These are phyloP conservation scores for Solanum hybrid DNA, from an alignment of 305 asterid species.

Conservation along the genomic window DNA sequence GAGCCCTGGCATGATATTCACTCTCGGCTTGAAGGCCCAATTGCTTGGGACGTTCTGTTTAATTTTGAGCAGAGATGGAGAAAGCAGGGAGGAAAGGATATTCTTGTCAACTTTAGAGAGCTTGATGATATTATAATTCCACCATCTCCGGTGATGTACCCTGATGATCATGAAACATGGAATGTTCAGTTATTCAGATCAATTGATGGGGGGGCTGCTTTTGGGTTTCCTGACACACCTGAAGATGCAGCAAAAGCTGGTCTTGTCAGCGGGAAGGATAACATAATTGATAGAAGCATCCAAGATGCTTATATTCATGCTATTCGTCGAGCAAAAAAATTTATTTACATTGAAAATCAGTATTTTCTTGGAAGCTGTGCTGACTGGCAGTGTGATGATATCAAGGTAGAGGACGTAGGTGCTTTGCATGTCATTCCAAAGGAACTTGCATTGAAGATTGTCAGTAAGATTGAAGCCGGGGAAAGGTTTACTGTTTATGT, in stretches of 20 bases:
- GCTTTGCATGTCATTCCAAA: constrained; percentile 77
- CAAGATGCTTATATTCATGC: constrained; percentile 86
- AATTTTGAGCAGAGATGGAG: constrained; percentile 85
- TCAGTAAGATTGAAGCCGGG: constrained; percentile 73
- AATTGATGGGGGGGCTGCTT: constrained; percentile 86
- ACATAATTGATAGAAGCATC: constrained; percentile 68
- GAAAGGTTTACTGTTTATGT: constrained; percentile 66
- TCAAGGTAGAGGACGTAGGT: constrained; percentile 59
- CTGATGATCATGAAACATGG: constrained; percentile 69
- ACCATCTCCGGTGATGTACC: constrained; percentile 59
- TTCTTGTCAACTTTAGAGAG: constrained; percentile 44
- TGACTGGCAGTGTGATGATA: constrained; percentile 50
- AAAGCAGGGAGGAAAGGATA: constrained; percentile 56
- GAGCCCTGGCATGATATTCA: constrained; percentile 95
- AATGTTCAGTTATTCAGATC: constrained; percentile 73
- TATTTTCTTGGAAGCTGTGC: constrained; percentile 71
- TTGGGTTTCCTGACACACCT: constrained; percentile 72
- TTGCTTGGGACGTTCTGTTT: constrained; percentile 78
- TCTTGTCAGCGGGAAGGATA: constrained; percentile 84
- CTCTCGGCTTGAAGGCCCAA: constrained; percentile 62
- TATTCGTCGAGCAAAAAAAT: constrained; percentile 69
- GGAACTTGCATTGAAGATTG: constrained; percentile 71
- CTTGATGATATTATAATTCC: constrained; percentile 48
- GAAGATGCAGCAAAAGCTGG: constrained; percentile 80
- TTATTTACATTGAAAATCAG: constrained; percentile 78